Conservation (phyloP, 2,329 filamentous ascomycete species). For the Nemania sp. region DNA sequence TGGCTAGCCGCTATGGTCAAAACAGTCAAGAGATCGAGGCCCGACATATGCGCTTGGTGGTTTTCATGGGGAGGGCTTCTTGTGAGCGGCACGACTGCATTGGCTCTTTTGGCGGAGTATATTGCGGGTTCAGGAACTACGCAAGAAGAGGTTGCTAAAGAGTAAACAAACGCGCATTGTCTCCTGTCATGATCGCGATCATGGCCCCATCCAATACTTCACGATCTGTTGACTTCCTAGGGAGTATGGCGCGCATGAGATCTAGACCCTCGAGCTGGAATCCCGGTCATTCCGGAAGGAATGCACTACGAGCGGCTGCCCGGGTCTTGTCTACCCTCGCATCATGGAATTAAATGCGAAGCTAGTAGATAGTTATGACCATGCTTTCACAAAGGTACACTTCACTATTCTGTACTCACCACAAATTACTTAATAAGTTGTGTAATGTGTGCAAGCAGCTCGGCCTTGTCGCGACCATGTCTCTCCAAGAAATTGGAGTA, state of each 20-base stretch:
- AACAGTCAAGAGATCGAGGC: constrained; percentile 27
- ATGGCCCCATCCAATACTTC: too few relatives aligned
- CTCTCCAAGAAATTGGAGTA: neutral
- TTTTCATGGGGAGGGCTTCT: constrained; percentile 31
- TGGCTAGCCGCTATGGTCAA: constrained; percentile 28
- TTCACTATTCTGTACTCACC: too few relatives aligned
- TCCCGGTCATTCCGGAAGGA: neutral
- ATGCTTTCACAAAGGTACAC: too few relatives aligned
- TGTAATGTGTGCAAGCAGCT: too few relatives aligned
- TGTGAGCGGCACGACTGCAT: constrained; percentile 27
- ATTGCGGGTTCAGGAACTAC: neutral
- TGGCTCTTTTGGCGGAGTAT: constrained; percentile 28
- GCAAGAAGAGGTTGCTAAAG: too few relatives aligned
- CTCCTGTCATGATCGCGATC: too few relatives aligned
- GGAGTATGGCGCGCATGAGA: too few relatives aligned
- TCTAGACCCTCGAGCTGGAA: neutral
- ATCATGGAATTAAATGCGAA: neutral
- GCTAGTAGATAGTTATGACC: neutral
- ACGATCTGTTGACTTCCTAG: too few relatives aligned
- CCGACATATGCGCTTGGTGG: constrained; percentile 30
- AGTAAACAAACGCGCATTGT: too few relatives aligned
- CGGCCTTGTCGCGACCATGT: neutral
- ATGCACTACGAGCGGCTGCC: neutral
- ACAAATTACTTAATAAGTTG: neutral
- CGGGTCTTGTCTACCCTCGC: neutral